Base-by-base conservation (phyloP, 1,284 basidiomycete species). In the Austroboletus novae-zelandiae region DNA sequence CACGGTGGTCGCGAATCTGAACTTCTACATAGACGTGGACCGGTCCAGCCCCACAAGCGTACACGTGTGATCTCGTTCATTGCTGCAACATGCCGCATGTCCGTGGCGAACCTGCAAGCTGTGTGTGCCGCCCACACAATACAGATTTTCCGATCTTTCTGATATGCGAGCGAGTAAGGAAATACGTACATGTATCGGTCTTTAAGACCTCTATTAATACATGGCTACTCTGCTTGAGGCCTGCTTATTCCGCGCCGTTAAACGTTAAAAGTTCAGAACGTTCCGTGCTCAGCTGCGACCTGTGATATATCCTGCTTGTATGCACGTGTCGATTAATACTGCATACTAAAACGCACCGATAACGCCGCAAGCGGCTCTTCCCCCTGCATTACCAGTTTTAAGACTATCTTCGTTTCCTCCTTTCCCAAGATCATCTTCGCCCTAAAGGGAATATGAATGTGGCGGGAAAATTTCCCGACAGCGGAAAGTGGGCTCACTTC, bases 371-470 rank as follows among this genome's bases (percentile, higher is more conserved):
- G 86, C 86, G 32, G 81, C 76, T 51, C 86, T 74, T 40, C 74
- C 81, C 45, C 86, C 86, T 20, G 88, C 84, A 63, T 89, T 87
- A 17, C 88, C 89, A 14, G 85, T 89, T 66, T 80, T 86, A 50
- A 83, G 70, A 30, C 84, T 86, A 57, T 88, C 86, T 18, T 78
- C 71, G 63, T 85, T 76, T 36, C 70, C 74, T n/a, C 86, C 86
- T 57, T 70, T 74, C 15, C 89, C 89, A 54, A 90, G 77, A 63
- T 91, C 89, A 64, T 91, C 89, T 15, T 76, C 77, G 15, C 85
- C 86, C 83, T 86, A 50, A 27, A 51, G 39, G 42, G 27, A 37
- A 9, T 10, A 51, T 50, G 40, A 50, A 43, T 47, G 53, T 54
- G 45, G 48, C 40, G 55, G 9, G 45, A 15, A 42, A 56, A 51